phyloP scores from a whole-genome alignment of 306 rosid genomes.

The Senna tora region DNA sequence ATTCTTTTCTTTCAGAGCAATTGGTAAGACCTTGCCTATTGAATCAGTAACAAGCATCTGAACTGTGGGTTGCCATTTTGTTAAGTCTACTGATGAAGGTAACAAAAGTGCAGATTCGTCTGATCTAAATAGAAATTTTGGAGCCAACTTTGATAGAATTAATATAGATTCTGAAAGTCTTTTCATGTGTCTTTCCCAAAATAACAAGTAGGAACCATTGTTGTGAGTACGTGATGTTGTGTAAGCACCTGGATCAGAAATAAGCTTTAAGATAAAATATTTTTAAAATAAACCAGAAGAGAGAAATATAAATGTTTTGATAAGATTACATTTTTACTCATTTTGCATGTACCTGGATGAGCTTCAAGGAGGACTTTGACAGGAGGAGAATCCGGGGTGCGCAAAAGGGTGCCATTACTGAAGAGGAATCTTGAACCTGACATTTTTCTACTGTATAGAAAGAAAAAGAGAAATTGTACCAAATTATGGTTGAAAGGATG shows the following conservation, averaged over 20 bases:
- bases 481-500: slow-evolving; percentile 1
- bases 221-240: slow-evolving; percentile 85
- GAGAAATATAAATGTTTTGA: not conserved
- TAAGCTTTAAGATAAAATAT: slow-evolving; percentile 1
- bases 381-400: slow-evolving; percentile 56
- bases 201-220: slow-evolving; percentile 68
- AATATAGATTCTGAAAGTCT: slow-evolving; percentile 70
- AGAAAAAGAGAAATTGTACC: slow-evolving; percentile 24
- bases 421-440: slow-evolving; percentile 56
- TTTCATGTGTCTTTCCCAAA: slow-evolving; percentile 82
- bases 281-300: slow-evolving; percentile 22
- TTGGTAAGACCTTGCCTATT: slow-evolving; percentile 52
- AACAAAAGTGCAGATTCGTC: slow-evolving; percentile 26
- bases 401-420: slow-evolving; percentile 63
- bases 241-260: slow-evolving; percentile 70
- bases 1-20: slow-evolving; percentile 57
- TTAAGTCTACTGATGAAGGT: slow-evolving; percentile 36
- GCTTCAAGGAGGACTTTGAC: slow-evolving; percentile 64
- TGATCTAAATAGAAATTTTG: slow-evolving; percentile 58
- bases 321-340: slow-evolving; percentile 3
- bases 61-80: slow-evolving; percentile 48
- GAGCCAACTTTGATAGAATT: slow-evolving; percentile 54
- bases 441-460: slow-evolving; percentile 32
- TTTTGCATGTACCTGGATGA: slow-evolving; percentile 60
- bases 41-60: slow-evolving; percentile 60